Evolutionary conservation across 352 stramenopile genomes (phyloP).

Genomic region (Phytophthora aleatoria): DNA sequence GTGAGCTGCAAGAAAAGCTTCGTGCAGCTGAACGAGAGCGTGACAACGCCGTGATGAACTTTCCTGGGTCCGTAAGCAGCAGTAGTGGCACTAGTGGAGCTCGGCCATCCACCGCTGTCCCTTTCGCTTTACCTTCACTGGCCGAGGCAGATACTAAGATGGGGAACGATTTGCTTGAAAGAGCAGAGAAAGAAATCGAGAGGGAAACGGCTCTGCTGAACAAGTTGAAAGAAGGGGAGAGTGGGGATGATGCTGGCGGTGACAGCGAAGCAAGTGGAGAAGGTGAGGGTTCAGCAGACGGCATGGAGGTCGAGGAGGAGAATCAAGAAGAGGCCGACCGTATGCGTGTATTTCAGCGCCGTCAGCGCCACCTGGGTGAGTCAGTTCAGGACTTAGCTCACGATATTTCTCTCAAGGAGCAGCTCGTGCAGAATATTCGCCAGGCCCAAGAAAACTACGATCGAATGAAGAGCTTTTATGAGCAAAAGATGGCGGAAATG

Average conservation of each 20-base stretch:
- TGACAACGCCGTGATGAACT: constrained; percentile 62
- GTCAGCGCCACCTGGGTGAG: constrained; percentile 78
- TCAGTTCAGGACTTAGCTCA: constrained; percentile 80
- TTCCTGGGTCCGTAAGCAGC: constrained; percentile 11
- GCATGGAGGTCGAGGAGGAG: constrained; percentile 41
- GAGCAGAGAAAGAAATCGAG: constrained; percentile 80
- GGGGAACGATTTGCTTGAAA: constrained; percentile 66
- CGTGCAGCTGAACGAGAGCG: constrained; percentile 63
- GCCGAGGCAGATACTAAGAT: constrained; percentile 57
- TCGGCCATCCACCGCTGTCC: constrained; percentile 21
- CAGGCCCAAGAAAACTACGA: constrained; percentile 86
- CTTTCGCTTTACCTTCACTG: constrained; percentile 47
- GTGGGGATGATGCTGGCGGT: constrained; percentile 41
- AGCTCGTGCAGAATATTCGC: constrained; percentile 81
- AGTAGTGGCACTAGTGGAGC: constrained; percentile 15
- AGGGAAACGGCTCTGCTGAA: constrained; percentile 77
- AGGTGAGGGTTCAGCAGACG: constrained; percentile 42
- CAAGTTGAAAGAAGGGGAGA: constrained; percentile 64
- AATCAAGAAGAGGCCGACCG: constrained; percentile 74
- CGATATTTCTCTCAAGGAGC: constrained; percentile 88
- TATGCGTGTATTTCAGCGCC: constrained; percentile 84
- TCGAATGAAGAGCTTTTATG: constrained; percentile 82
- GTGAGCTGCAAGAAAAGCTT: constrained; percentile 80
- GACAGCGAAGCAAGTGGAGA: constrained; percentile 51
- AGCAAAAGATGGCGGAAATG: constrained; percentile 87